Base-by-base conservation (phyloP, 495 filamentous ascomycete species). In the Aspergillus nanangensis region DNA sequence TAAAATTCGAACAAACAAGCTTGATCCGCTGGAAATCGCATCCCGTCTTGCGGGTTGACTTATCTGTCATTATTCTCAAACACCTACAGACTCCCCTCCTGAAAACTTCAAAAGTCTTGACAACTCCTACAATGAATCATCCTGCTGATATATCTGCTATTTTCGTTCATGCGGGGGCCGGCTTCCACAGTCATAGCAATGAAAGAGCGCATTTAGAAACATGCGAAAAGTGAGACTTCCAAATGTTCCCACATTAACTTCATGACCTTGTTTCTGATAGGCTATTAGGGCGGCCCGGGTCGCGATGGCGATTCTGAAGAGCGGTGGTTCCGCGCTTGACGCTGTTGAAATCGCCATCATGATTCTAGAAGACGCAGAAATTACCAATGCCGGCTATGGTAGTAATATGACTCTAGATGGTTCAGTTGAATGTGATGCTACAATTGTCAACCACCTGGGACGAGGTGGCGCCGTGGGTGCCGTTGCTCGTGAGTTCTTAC, bases 311-410 rank as follows among this genome's bases (percentile, higher is more conserved):
- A 71, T 94, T 47, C 72, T 98, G 32, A 81, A 73, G 37, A 78
- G 77, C 58, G 94, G 93, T 4, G 88, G 82, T 14, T 78, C 80
- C 38, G 88, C 91, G 3, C 69, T 93, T 18, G 88, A 96, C 48
- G 93, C 93, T n/a, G 90, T 95, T 22, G 93, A 97, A 63, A 81
- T 86, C 40, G 91, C 94, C 21, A 78, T 98, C 47, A 86, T 81
- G 55, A 73, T 85, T 14, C 77, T 98, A 29, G 93, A 98, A 62
- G 87, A 98, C 57, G 81, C 83, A 36, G 88, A 95, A 52, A 95
- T 98, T 56, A 97, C 94, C 18, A 98, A 98, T 64, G 84, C 91
- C 13, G 93, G 94, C 13, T 96, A 84, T 55, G 94, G 94, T 24
- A 97, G 94, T 68, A 98, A 98, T 56, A 67, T 96, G n/a, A 80